Evolutionary conservation across 1,284 basidiomycete genomes (phyloP), one percentile per base, ranked within the genome.

Genomic region (Pyrrhoderma noxium): DNA sequence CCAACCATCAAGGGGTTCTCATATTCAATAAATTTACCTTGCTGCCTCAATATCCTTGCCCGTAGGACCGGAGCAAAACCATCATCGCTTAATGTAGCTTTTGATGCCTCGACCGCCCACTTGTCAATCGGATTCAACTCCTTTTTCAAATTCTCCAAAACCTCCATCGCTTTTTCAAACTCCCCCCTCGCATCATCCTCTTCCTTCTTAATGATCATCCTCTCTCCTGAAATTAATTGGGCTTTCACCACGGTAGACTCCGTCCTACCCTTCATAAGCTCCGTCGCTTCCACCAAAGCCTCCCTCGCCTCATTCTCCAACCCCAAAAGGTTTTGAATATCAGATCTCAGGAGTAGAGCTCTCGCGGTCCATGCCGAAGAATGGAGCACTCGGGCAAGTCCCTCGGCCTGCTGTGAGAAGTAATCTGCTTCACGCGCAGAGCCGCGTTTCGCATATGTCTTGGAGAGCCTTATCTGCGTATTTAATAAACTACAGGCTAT

Each of bases 371-470:
- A 70, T 0, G 79, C 75, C 2, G 82, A 78, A 0, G 85, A 78
- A 50, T 80, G 81, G 11, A 91, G 63, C 2, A 81, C 72, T 38
- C 75, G 70, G 0, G 89, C 85, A 3, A 94, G 69, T 18, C 82
- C 77, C 9, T 76, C 70, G 0, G 85, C 87, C 60, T 91, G 84
- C 37, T 80, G 72, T 1, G 85, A 73, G 63, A 91, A 93, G 61
- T 87, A 92, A 56, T 90, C 83, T 3, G 87, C 82, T 60, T 93
- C 89, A 22, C 85, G 79, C 5, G 82, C 78, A 1, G 89, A 89
- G 0, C 93, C 93, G 3, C 89, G 77, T 0, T 71, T 64, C 14
- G 80, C 72, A 58, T 91, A 87, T 0, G 77, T 72, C 3, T 77
- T 71, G 1, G 77, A 70, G 5, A 93, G 70, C 3, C 77, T 70